Percentiles rank a stretch among this genome's conserved stretches.
These are phyloP conservation scores for Tetrahymena thermophila DNA, from an alignment of 73 alveolate genomes.

Conservation along the genomic window DNA sequence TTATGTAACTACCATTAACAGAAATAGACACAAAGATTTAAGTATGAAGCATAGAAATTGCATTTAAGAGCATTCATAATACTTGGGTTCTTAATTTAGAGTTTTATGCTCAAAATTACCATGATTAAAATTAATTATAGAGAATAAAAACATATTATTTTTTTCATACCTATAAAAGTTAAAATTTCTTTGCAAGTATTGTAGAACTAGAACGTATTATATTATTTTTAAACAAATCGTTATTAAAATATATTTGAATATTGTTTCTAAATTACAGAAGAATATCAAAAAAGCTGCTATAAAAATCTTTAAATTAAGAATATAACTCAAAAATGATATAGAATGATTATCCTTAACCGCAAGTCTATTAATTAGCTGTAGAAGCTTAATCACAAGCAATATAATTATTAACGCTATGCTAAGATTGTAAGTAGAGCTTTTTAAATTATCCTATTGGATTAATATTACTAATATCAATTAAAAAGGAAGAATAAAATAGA, in stretches of 20 bases:
- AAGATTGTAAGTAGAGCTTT: neutral
- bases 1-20: neutral
- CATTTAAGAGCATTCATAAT: neutral
- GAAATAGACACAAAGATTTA: neutral
- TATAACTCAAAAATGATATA: no score
- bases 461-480: neutral
- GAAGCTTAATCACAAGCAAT: neutral
- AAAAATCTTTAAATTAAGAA: neutral
- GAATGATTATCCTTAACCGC: no score
- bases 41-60: neutral
- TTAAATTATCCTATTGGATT: no score
- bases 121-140: neutral
- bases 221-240: neutral
- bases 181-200: neutral
- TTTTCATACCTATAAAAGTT: neutral
- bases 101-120: neutral
- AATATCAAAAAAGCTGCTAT: neutral
- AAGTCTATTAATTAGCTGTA: neutral
- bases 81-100: neutral
- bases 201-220: neutral
- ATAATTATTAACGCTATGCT: neutral
- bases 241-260: neutral
- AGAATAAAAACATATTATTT: neutral
- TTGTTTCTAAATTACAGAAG: neutral
- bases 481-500: neutral